Evolutionary conservation across 345 rosid species (phyloP).

Genomic region (Garcia nutans): DNA sequence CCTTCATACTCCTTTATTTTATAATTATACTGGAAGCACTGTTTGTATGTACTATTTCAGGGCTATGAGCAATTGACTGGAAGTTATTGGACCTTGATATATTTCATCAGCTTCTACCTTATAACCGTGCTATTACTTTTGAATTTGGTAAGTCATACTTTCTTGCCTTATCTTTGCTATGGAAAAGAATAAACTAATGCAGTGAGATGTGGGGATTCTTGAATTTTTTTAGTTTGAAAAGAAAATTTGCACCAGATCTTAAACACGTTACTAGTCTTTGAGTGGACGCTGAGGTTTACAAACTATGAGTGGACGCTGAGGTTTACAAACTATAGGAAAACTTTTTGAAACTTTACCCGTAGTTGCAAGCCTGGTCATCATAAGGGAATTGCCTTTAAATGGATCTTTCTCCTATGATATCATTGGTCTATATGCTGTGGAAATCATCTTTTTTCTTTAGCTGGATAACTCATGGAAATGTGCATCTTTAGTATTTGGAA

Average conservation of each 20-base stretch:
- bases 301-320: neutral
- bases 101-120: conserved; percentile 92
- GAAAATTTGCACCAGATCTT: neutral
- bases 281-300: neutral
- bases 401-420: conserved; percentile 6
- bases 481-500: conserved; percentile 4
- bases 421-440: neutral
- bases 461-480: neutral
- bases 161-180: neutral
- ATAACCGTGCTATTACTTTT: conserved; percentile 72
- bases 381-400: neutral
- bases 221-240: neutral
- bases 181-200: neutral
- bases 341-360: neutral
- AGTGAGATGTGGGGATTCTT: neutral
- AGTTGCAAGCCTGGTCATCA: neutral
- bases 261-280: neutral
- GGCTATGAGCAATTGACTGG: conserved; percentile 82
- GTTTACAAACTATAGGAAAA: neutral
- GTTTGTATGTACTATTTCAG: conserved; percentile 44
- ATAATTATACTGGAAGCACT: neutral
- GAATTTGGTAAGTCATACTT: conserved; percentile 68
- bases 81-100: conserved; percentile 67
- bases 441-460: neutral
- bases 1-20: neutral